phyloP scores from a whole-genome alignment of 2,329 filamentous ascomycete genomes.

The Diaporthe eres region DNA sequence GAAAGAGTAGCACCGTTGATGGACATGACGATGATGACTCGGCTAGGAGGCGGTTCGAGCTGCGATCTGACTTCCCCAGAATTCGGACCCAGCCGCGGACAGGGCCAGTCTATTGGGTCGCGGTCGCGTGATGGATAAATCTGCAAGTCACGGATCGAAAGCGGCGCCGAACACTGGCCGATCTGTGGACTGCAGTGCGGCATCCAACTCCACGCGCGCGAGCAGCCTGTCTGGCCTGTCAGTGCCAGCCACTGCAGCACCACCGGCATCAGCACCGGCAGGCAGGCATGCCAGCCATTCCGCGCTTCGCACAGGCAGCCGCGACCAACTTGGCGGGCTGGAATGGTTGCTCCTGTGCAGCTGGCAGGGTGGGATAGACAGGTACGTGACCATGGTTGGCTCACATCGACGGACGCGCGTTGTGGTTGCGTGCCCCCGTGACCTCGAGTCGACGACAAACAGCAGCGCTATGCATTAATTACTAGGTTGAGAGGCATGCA shows the following conservation, averaged over 20 bases:
- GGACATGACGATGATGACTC: conserved; percentile 18
- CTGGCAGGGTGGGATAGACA: neutral
- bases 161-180: conserved; percentile 17
- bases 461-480: neutral
- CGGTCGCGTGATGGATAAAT: conserved; percentile 11
- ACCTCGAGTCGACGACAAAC: neutral
- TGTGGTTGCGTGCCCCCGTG: conserved; percentile 16
- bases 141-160: conserved; percentile 7
- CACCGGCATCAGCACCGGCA: neutral
- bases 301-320: neutral
- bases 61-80: conserved; percentile 27
- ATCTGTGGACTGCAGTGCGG: conserved; percentile 5
- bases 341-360: neutral
- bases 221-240: neutral
- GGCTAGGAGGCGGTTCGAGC: neutral
- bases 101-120: conserved; percentile 8
- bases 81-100: conserved; percentile 1
- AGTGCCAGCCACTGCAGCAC: neutral
- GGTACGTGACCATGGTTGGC: neutral
- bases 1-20: neutral
- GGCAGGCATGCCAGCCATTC: neutral
- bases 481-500: neutral
- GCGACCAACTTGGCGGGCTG: conserved; percentile 9
- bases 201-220: conserved; percentile 1
- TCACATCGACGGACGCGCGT: neutral